Conservation (phyloP, 2,329 filamentous ascomycete genomes). For the Phialophora expanda region DNA sequence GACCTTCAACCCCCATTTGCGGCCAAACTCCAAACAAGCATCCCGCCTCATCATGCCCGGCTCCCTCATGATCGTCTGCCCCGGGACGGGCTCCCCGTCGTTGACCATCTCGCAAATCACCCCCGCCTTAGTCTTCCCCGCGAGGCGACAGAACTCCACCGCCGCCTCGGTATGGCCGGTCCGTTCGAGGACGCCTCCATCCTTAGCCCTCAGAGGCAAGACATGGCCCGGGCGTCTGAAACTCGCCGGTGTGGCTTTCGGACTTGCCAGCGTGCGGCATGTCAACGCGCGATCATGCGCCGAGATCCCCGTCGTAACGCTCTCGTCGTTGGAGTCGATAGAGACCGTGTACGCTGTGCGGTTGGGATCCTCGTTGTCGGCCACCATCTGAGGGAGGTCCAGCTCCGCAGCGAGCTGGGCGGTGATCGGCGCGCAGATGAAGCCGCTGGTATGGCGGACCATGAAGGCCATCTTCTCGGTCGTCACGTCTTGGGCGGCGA, state of each 20-base stretch:
- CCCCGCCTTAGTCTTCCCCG: constrained; percentile 75
- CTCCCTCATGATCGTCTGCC: constrained; percentile 62
- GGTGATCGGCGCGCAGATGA: constrained; percentile 86
- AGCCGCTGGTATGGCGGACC: constrained; percentile 84
- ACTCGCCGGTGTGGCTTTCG: constrained; percentile 59
- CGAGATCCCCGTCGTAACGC: constrained; percentile 85
- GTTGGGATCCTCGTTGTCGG: constrained; percentile 74
- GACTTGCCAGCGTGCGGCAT: constrained; percentile 76
- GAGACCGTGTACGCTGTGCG: constrained; percentile 92
- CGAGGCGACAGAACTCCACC: constrained; percentile 84
- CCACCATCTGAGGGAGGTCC: constrained; percentile 87
- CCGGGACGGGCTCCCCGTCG: constrained; percentile 72
- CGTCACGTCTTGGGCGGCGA: constrained; percentile 83
- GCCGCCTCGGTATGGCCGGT: constrained; percentile 92
- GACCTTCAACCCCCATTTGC: constrained; percentile 85
- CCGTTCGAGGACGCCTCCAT: constrained; percentile 79
- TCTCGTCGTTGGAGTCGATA: constrained; percentile 75
- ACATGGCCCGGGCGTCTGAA: constrained; percentile 90
- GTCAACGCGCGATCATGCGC: constrained; percentile 85
- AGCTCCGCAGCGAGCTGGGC: constrained; percentile 71
- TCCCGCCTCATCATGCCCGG: constrained; percentile 91
- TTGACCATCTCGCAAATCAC: constrained; percentile 93
- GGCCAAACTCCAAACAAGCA: constrained; percentile 84
- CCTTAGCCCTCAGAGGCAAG: constrained; percentile 77
- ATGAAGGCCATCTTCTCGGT: constrained; percentile 94